A percentile compares a stretch with the other conserved stretches of the same genome.
phyloP scores from a whole-genome alignment of 805 yeast genomes.

The Saccharomycopsis vini region DNA sequence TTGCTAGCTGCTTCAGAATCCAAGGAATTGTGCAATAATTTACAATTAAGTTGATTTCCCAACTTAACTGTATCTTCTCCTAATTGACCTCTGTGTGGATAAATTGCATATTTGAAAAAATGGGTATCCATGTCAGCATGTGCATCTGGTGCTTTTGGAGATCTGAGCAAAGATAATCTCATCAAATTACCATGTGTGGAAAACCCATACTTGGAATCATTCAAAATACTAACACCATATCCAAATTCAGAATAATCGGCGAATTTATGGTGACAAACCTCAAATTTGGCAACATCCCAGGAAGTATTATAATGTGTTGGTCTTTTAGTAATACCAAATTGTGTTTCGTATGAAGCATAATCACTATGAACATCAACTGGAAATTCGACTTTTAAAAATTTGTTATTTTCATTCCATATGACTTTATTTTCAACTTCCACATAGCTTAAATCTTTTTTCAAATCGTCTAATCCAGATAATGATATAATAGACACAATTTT shows the following conservation, averaged over 20 bases:
- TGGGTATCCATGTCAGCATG: constrained; percentile 92
- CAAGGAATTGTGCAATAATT: constrained; percentile 18
- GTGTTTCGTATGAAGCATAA: constrained; percentile 83
- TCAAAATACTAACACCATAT: constrained; percentile 81
- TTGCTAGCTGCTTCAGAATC: not conserved
- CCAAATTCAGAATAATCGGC: constrained; percentile 82
- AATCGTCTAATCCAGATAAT: constrained; percentile 42
- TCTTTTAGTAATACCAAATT: constrained; percentile 82
- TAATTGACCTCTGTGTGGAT: constrained; percentile 71
- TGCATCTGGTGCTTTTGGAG: constrained; percentile 93
- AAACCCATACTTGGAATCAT: constrained; percentile 86
- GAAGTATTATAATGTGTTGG: constrained; percentile 93
- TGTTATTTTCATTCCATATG: constrained; percentile 81
- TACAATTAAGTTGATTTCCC: constrained; percentile 74
- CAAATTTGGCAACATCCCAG: constrained; percentile 96
- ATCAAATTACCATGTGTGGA: constrained; percentile 88
- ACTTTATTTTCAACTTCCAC: constrained; percentile 52
- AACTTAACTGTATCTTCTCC: constrained; percentile 56
- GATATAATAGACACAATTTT: constrained; percentile 59
- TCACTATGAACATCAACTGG: constrained; percentile 78
- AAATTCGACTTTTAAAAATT: constrained; percentile 89
- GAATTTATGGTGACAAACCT: constrained; percentile 89
- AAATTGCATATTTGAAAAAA: constrained; percentile 69
- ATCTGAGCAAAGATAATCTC: constrained; percentile 76
- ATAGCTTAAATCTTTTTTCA: constrained; percentile 28